phyloP scores from a whole-genome alignment of 1,284 basidiomycete genomes.

The Naganishia albida region DNA sequence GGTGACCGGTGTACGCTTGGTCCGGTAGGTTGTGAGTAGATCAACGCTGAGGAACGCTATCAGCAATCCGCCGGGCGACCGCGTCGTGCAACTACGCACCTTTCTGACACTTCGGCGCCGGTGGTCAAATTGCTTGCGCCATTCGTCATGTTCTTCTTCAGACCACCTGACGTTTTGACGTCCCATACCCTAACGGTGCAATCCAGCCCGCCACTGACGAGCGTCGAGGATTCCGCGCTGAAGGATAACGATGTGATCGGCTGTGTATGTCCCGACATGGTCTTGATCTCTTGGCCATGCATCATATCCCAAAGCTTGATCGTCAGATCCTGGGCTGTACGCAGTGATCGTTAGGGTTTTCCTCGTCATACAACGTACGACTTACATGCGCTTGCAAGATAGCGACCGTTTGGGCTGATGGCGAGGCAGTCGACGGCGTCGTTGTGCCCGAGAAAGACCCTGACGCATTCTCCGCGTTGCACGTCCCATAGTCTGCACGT shows the following conservation, averaged over 20 bases:
- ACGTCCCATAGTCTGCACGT: slow-evolving; percentile 97
- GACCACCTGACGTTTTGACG: slow-evolving; percentile 75
- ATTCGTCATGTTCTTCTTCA: slow-evolving; percentile 55
- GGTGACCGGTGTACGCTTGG: slow-evolving; percentile 89
- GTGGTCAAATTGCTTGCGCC: slow-evolving; percentile 51
- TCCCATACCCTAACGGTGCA: slow-evolving; percentile 98
- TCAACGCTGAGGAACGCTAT: slow-evolving; percentile 64
- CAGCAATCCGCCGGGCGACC: slow-evolving; percentile 1
- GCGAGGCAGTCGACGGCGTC: slow-evolving; percentile 84
- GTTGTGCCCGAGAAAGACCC: slow-evolving; percentile 94
- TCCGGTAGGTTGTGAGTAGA: slow-evolving; percentile 85
- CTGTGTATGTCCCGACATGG: slow-evolving; percentile 90
- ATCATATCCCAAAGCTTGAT: slow-evolving; percentile 97
- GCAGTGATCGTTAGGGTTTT: slow-evolving; percentile 10
- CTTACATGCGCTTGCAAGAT: slow-evolving; percentile 84
- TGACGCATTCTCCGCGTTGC: slow-evolving; percentile 88
- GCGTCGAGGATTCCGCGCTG: slow-evolving; percentile 82
- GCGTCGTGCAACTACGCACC: slow-evolving; percentile 20
- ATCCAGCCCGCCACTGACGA: slow-evolving; percentile 87
- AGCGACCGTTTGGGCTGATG: slow-evolving; percentile 89
- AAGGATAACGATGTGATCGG: slow-evolving; percentile 89
- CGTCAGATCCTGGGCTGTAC: slow-evolving; percentile 78
- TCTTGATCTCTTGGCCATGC: slow-evolving; percentile 89
- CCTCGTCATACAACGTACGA: slow-evolving; percentile 29
- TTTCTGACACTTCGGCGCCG: slow-evolving; percentile 36